These are phyloP conservation scores for Saccharomyces hybrid DNA, from an alignment of 1,139 yeast genomes.

Conservation along the genomic window DNA sequence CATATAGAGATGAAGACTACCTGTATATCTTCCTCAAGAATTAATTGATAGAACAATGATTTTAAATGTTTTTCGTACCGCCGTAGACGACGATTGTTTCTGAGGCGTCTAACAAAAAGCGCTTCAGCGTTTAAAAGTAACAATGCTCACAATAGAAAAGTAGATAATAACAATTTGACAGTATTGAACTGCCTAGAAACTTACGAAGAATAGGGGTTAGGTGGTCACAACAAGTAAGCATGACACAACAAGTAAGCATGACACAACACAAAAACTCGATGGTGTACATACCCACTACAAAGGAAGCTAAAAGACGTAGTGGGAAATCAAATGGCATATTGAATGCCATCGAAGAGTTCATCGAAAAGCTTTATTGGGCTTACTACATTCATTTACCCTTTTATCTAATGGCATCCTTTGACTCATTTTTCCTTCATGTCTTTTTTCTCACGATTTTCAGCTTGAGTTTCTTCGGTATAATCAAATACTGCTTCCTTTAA, in stretches of 20 bases:
- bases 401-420: slow-evolving; percentile 36
- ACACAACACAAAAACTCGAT: slow-evolving; percentile 6
- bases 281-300: slow-evolving; percentile 14
- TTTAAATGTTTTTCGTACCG: too few relatives aligned
- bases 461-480: slow-evolving; percentile 27
- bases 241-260: neutral
- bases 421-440: slow-evolving; percentile 34
- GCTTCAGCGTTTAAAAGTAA: neutral
- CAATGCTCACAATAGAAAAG: neutral
- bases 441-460: slow-evolving; percentile 32
- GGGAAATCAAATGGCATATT: slow-evolving; percentile 9
- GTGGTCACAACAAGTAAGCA: neutral
- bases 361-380: slow-evolving; percentile 34
- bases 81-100: neutral
- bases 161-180: neutral
- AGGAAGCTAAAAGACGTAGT: slow-evolving; percentile 7
- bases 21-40: neutral
- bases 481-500: slow-evolving; percentile 22
- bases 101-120: neutral
- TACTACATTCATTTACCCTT: slow-evolving; percentile 38
- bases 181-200: neutral
- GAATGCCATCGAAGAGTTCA: slow-evolving; percentile 14
- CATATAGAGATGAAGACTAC: neutral
- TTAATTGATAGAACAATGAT: neutral
- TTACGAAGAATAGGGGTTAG: too few relatives aligned